Evolutionary conservation across 2,329 filamentous ascomycete genomes (phyloP).

Genomic region (Neonectria hederae): DNA sequence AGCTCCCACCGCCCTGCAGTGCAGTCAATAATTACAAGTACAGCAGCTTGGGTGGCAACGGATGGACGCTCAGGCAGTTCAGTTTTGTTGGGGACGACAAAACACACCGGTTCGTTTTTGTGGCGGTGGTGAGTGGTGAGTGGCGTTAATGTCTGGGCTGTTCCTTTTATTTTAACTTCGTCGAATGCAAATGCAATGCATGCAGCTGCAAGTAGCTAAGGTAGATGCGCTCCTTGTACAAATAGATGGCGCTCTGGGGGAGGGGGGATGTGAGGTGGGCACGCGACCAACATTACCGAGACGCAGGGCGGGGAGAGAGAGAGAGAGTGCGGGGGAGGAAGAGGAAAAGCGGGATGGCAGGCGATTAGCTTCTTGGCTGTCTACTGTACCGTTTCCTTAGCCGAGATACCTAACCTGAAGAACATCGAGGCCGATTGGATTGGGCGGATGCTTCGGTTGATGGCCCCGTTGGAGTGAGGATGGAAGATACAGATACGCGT

Average conservation of each 20-base stretch:
- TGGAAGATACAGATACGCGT: too few relatives aligned
- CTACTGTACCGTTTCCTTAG: background rate
- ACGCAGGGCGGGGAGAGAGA: background rate
- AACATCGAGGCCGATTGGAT: background rate
- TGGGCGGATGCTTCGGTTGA: too few relatives aligned
- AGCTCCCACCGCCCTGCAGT: background rate
- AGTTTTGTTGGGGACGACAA: background rate
- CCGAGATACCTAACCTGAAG: too few relatives aligned
- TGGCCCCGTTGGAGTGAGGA: too few relatives aligned
- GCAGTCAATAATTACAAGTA: background rate
- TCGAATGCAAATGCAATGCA: background rate
- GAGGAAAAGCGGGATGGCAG: background rate
- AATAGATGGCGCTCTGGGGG: background rate
- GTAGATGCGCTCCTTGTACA: background rate
- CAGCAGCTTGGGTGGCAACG: background rate
- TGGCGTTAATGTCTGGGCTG: background rate
- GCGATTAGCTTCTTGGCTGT: background rate
- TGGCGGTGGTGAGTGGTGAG: background rate
- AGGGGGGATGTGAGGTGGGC: background rate
- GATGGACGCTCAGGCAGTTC: background rate
- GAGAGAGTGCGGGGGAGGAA: constrained; percentile 7
- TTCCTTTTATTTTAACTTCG: background rate
- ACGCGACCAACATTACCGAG: constrained; percentile 3
- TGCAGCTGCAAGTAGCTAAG: background rate
- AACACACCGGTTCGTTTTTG: background rate